A percentile compares a stretch with the other conserved stretches of the same genome.
Conservation (phyloP, 371 early-diverging fungal species). For the Mortierella sp. region DNA sequence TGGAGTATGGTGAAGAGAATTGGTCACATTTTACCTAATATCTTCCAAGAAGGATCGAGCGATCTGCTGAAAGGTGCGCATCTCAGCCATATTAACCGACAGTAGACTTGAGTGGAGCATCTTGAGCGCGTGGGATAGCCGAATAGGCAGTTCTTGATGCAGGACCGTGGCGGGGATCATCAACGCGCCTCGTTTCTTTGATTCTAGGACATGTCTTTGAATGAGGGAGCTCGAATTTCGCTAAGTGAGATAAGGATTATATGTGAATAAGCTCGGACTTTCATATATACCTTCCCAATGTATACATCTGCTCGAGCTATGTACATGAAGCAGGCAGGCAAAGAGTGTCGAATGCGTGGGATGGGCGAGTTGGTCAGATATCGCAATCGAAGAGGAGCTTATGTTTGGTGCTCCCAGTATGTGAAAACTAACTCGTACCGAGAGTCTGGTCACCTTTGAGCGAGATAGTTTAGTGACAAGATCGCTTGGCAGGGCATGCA, state of each 20-base stretch:
- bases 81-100: slow-evolving; percentile 57
- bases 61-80: slow-evolving; percentile 59
- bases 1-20: neutral
- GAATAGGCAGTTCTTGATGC: slow-evolving; percentile 75
- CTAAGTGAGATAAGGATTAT: too few relatives aligned
- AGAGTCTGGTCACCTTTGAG: slow-evolving; percentile 47
- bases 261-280: neutral
- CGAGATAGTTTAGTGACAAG: slow-evolving; percentile 48
- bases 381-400: too few relatives aligned
- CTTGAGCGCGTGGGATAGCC: slow-evolving; percentile 73
- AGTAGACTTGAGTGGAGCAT: slow-evolving; percentile 59
- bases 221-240: too few relatives aligned
- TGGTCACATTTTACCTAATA: slow-evolving; percentile 49
- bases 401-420: too few relatives aligned
- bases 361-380: too few relatives aligned
- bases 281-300: slow-evolving; percentile 52
- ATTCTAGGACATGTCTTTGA: slow-evolving; percentile 45
- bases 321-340: neutral
- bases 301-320: slow-evolving; percentile 54
- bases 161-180: slow-evolving; percentile 69
- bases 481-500: slow-evolving; percentile 50
- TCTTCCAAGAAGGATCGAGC: slow-evolving; percentile 60
- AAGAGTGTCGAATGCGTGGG: too few relatives aligned
- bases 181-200: slow-evolving; percentile 53
- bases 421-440: slow-evolving; percentile 17